A percentile compares a stretch with the other conserved stretches of the same genome.
phyloP scores from a whole-genome alignment of 306 rosid genomes.

The Hylodesmum podocarpum region DNA sequence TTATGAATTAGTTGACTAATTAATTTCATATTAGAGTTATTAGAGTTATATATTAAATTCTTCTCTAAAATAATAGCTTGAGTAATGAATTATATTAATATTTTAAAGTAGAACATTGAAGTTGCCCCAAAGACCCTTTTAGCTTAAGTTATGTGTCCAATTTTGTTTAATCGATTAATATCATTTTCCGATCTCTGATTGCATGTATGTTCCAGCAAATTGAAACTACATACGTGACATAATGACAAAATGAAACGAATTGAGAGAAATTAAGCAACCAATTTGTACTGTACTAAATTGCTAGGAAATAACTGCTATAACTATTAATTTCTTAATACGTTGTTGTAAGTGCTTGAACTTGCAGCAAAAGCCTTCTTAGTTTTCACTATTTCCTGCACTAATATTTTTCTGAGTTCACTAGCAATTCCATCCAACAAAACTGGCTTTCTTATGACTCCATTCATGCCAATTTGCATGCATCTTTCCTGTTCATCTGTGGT shows the following conservation, averaged over 20 bases:
- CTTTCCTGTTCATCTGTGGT: slow-evolving; percentile 62
- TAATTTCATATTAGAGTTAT: no score
- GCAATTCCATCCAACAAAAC: slow-evolving; percentile 61
- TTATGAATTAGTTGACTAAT: no score
- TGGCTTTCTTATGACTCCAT: slow-evolving; percentile 76
- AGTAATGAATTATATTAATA: neutral
- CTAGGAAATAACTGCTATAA: no score
- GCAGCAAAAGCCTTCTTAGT: slow-evolving; percentile 22
- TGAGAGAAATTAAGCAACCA: slow-evolving; percentile 20
- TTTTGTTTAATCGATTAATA: neutral
- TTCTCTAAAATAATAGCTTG: neutral
- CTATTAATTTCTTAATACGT: slow-evolving; percentile 12
- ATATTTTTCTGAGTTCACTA: slow-evolving; percentile 57
- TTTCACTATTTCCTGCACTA: slow-evolving; percentile 53
- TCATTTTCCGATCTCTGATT: neutral
- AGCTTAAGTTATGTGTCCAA: neutral
- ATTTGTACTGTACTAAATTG: no score
- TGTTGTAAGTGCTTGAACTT: slow-evolving; percentile 6
- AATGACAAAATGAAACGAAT: neutral
- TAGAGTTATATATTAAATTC: no score
- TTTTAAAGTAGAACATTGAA: neutral
- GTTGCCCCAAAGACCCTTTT: neutral
- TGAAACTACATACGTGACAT: slow-evolving; percentile 3
- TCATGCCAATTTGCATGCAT: slow-evolving; percentile 67
- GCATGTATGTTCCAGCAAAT: neutral